Conservation (phyloP, 495 filamentous ascomycete species). For the Penicillium coprophilum region DNA sequence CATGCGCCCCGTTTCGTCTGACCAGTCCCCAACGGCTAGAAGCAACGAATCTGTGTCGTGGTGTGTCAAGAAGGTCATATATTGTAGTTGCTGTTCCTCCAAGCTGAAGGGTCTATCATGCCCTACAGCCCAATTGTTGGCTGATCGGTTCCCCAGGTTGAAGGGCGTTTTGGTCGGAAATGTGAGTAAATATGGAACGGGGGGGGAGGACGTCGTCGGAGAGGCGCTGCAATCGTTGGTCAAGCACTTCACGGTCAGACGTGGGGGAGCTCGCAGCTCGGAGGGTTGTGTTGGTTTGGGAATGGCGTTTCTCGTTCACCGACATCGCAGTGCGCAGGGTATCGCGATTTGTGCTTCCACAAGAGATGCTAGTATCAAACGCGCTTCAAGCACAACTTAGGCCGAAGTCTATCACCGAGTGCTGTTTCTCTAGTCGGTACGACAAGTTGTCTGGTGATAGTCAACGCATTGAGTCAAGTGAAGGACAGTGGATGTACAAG, state of each 20-base stretch:
- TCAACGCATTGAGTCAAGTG: constrained; percentile 22
- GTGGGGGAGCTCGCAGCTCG: constrained; percentile 22
- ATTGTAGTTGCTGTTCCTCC: constrained; percentile 54
- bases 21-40: constrained; percentile 52
- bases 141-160: constrained; percentile 37
- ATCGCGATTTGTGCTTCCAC: constrained; percentile 19
- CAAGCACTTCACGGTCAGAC: constrained; percentile 36
- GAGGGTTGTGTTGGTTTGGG: constrained; percentile 28
- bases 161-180: constrained; percentile 47
- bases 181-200: constrained; percentile 50
- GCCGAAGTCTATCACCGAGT: constrained; percentile 3
- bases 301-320: constrained; percentile 41
- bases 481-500: constrained; percentile 1
- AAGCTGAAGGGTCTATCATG: constrained; percentile 46
- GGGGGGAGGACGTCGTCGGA: constrained; percentile 47
- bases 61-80: constrained; percentile 55
- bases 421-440: constrained; percentile 8
- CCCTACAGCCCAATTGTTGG: constrained; percentile 52
- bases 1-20: constrained; percentile 49
- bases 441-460: constrained; percentile 10
- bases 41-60: constrained; percentile 48
- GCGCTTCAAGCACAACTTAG: constrained; percentile 6
- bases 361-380: constrained; percentile 20
- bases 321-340: constrained; percentile 46
- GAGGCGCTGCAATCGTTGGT: constrained; percentile 44